phyloP scores from a whole-genome alignment of 208 protist genomes.

The Crithidia expoeki region DNA sequence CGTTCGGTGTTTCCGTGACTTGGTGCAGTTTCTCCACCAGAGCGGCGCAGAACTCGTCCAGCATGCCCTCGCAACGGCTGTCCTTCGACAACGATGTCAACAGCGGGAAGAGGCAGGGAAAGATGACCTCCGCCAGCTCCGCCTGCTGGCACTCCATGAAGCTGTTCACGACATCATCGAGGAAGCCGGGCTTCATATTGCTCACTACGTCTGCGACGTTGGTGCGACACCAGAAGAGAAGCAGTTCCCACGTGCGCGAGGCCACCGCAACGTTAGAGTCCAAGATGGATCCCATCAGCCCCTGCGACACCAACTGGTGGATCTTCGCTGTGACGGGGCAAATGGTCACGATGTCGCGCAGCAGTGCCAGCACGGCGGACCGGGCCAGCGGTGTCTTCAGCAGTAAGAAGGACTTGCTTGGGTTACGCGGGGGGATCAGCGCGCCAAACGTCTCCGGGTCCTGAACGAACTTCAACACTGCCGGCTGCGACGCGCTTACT shows the following conservation, averaged over 20 bases:
- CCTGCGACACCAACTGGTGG: conserved; percentile 58
- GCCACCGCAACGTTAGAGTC: conserved; percentile 58
- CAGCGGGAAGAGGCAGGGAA: conserved; percentile 78
- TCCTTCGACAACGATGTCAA: conserved; percentile 83
- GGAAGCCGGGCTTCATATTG: conserved; percentile 63
- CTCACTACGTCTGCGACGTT: conserved; percentile 50
- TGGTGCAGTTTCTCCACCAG: conserved; percentile 67
- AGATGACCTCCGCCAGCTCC: conserved; percentile 77
- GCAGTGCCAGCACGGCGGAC: conserved; percentile 71
- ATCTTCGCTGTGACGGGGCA: conserved; percentile 61
- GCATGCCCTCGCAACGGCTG: conserved; percentile 46
- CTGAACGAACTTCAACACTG: conserved; percentile 68
- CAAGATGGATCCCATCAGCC: conserved; percentile 51
- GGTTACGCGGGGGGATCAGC: conserved; percentile 49
- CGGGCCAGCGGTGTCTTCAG: conserved; percentile 70
- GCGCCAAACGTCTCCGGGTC: conserved; percentile 39
- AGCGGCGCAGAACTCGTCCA: conserved; percentile 82
- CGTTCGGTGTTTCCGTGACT: conserved; percentile 62
- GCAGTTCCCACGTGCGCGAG: conserved; percentile 76
- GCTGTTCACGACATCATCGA: conserved; percentile 78
- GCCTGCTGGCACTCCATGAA: conserved; percentile 65
- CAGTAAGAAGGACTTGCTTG: conserved; percentile 40
- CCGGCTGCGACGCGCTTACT: conserved; percentile 55
- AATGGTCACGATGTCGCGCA: conserved; percentile 73
- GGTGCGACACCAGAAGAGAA: conserved; percentile 77